These are phyloP conservation scores for Silene uniflora DNA, from an alignment of 148 eudicot species.

Conservation along the genomic window DNA sequence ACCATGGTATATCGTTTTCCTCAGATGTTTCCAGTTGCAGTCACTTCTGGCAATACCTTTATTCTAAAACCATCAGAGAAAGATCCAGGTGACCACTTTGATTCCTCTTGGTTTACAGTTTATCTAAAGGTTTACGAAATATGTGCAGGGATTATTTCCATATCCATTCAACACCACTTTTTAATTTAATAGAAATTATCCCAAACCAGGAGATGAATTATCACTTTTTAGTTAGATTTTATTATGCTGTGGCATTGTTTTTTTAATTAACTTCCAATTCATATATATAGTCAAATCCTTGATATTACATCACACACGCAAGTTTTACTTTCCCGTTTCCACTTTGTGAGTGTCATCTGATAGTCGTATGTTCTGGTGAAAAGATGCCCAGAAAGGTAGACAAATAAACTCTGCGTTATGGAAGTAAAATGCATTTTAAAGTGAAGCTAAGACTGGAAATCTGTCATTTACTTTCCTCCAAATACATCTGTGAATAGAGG, in stretches of 20 bases:
- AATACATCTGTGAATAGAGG: background rate
- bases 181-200: too few relatives aligned
- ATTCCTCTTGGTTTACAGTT: constrained; percentile 6
- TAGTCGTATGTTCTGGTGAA: background rate
- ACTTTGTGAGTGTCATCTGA: background rate
- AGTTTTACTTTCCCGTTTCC: background rate
- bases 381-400: background rate
- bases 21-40: constrained; percentile 98
- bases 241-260: background rate
- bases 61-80: constrained; percentile 93
- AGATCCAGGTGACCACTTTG: constrained; percentile 69
- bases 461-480: background rate
- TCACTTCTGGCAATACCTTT: constrained; percentile 85
- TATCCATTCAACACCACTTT: background rate
- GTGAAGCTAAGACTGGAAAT: background rate
- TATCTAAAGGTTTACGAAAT: background rate
- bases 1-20: constrained; percentile 9
- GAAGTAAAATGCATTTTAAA: background rate
- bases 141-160: background rate
- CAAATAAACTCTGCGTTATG: background rate
- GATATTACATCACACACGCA: background rate
- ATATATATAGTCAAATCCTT: background rate
- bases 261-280: background rate
- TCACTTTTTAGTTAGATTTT: background rate
- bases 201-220: too few relatives aligned